Evolutionary conservation across 2,329 filamentous ascomycete species (phyloP).

Genomic region (Aureobasidium musti): DNA sequence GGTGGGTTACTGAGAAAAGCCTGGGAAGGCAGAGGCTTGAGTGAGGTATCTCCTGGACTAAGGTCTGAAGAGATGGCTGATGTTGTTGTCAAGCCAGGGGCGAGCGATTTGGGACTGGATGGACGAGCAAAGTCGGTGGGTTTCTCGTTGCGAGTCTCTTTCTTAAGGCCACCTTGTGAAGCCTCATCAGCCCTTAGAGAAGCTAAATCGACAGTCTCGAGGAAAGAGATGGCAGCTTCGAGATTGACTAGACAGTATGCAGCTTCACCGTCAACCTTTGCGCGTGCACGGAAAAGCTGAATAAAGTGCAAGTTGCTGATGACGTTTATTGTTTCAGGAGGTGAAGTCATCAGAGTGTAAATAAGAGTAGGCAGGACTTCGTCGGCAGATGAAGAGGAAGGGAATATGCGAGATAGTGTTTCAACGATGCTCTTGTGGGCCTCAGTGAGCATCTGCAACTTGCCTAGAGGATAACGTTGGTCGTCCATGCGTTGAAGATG

Average conservation of each 20-base stretch:
- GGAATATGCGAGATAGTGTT: constrained; percentile 66
- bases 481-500: constrained; percentile 81
- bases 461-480: constrained; percentile 84
- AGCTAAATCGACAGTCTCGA: constrained; percentile 92
- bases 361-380: constrained; percentile 97
- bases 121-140: constrained; percentile 43
- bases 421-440: constrained; percentile 96
- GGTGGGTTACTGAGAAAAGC: constrained; percentile 34
- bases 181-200: constrained; percentile 80
- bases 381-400: constrained; percentile 83
- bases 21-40: constrained; percentile 39
- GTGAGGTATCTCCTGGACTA: constrained; percentile 12
- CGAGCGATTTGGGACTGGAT: constrained; percentile 36
- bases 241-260: constrained; percentile 96
- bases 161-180: constrained; percentile 62
- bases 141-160: constrained; percentile 33
- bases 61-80: constrained; percentile 29
- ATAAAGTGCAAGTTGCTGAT: constrained; percentile 96
- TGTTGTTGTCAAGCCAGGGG: constrained; percentile 40
- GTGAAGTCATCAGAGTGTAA: constrained; percentile 88
- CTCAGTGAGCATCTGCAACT: constrained; percentile 82
- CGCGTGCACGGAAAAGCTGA: constrained; percentile 82
- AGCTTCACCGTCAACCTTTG: constrained; percentile 86
- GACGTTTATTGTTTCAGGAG: constrained; percentile 80
- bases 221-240: constrained; percentile 89